Evolutionary conservation across 306 rosid genomes (phyloP).

Genomic region (Gynostemma pentaphyllum): DNA sequence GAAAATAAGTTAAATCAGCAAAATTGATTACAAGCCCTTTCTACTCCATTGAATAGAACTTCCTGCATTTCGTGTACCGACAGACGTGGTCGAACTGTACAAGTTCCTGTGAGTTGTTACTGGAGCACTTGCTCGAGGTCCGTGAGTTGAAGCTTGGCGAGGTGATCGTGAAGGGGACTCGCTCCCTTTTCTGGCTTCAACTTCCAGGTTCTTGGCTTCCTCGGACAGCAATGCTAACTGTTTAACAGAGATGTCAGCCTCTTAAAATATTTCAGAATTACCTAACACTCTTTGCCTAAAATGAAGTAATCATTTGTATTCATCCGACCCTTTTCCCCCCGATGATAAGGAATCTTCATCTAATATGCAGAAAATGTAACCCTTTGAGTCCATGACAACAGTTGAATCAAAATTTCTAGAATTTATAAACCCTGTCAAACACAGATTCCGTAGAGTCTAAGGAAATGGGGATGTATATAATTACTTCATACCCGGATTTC

Average conservation of each 20-base stretch:
- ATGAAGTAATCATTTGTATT: not conserved
- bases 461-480: slow-evolving; percentile 10
- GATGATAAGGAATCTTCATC: not conserved
- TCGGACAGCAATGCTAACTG: slow-evolving; percentile 57
- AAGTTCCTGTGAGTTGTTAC: slow-evolving; percentile 33
- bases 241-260: slow-evolving; percentile 9
- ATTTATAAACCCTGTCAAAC: not conserved
- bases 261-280: not conserved
- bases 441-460: not conserved
- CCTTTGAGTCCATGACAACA: not conserved
- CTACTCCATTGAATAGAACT: slow-evolving; percentile 65
- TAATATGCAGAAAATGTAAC: not conserved
- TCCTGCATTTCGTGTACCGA: slow-evolving; percentile 20
- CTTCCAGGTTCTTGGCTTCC: slow-evolving; percentile 58
- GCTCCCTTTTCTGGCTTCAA: slow-evolving; percentile 32
- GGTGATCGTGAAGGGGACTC: slow-evolving; percentile 54
- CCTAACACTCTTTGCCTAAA: not conserved
- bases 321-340: not conserved
- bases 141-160: slow-evolving; percentile 39
- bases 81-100: slow-evolving; percentile 21
- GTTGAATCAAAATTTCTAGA: not conserved
- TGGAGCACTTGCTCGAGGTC: slow-evolving; percentile 42
- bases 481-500: slow-evolving; percentile 67
- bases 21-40: slow-evolving; percentile 34
- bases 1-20: not conserved